Conservation (phyloP, 1,284 basidiomycete species). For the Psilocybe mexicana region DNA sequence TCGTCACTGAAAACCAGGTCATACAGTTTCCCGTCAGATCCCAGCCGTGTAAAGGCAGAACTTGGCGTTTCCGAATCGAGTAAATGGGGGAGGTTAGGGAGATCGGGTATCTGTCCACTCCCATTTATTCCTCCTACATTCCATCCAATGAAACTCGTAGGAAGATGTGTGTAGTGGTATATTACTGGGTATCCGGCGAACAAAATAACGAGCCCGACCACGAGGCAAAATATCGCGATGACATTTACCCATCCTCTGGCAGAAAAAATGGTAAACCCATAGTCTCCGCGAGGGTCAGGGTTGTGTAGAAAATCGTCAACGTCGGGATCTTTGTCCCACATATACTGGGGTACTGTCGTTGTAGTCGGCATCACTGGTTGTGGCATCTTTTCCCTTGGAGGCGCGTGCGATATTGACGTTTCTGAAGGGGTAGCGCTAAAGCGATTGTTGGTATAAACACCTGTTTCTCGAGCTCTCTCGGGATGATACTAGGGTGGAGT, state of each 20-base stretch:
- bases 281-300: conserved; percentile 67
- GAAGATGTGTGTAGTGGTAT: conserved; percentile 43
- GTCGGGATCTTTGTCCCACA: conserved; percentile 78
- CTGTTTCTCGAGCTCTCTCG: conserved; percentile 42
- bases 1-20: conserved; percentile 92
- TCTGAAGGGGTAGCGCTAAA: conserved; percentile 67
- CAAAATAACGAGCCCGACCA: conserved; percentile 61
- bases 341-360: conserved; percentile 60
- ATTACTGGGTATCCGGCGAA: conserved; percentile 85
- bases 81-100: conserved; percentile 55
- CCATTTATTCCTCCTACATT: conserved; percentile 80
- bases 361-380: conserved; percentile 33
- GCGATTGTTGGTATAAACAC: conserved; percentile 48
- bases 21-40: conserved; percentile 75
- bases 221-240: conserved; percentile 57
- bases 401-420: conserved; percentile 42
- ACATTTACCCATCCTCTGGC: conserved; percentile 74
- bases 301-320: conserved; percentile 78
- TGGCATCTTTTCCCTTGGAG: conserved; percentile 18
- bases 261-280: conserved; percentile 65
- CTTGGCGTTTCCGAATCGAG: conserved; percentile 74
- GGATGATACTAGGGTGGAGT: conserved; percentile 54
- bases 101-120: conserved; percentile 67
- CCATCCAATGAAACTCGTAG: conserved; percentile 46
- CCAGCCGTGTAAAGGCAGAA: conserved; percentile 51